A percentile compares a stretch with the other conserved stretches of the same genome.
Evolutionary conservation across 2,329 filamentous ascomycete genomes (phyloP).

Genomic region (Pseudogymnoascus sp.): DNA sequence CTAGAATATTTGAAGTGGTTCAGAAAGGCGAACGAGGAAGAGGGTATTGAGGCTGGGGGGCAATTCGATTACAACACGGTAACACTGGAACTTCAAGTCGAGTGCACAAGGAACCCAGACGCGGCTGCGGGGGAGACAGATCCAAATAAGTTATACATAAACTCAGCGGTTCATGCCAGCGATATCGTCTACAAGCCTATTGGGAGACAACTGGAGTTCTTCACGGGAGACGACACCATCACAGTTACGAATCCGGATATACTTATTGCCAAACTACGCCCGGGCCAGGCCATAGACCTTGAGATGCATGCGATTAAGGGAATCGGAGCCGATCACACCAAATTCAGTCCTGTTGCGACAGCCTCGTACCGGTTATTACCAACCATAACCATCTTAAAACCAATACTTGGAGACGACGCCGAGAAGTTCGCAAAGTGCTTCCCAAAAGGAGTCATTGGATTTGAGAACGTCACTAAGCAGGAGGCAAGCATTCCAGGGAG

Average conservation of each 20-base stretch:
- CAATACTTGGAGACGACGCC: slow-evolving; percentile 81
- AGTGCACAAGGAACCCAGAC: slow-evolving; percentile 72
- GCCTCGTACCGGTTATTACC: slow-evolving; percentile 89
- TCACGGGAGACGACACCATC: slow-evolving; percentile 62
- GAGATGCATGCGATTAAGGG: slow-evolving; percentile 94
- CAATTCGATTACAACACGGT: slow-evolving; percentile 81
- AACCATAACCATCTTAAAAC: slow-evolving; percentile 72
- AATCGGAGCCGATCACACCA: slow-evolving; percentile 87
- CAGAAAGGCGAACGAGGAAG: slow-evolving; percentile 59
- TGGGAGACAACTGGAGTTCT: slow-evolving; percentile 64
- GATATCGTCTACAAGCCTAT: slow-evolving; percentile 71
- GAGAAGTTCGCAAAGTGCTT: slow-evolving; percentile 89
- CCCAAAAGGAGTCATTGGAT: slow-evolving; percentile 74
- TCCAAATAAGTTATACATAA: slow-evolving; percentile 74
- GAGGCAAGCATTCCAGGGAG: slow-evolving; percentile 55
- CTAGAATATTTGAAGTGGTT: slow-evolving; percentile 74
- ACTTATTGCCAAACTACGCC: slow-evolving; percentile 85
- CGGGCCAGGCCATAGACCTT: slow-evolving; percentile 78
- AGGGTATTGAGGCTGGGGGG: slow-evolving; percentile 47
- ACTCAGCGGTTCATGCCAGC: slow-evolving; percentile 74
- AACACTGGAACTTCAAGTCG: slow-evolving; percentile 65
- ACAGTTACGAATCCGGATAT: slow-evolving; percentile 83
- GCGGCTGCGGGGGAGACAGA: slow-evolving; percentile 69
- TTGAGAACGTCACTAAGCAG: slow-evolving; percentile 62
- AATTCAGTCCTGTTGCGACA: slow-evolving; percentile 93